phyloP scores from a whole-genome alignment of 345 rosid species.

The Punica granatum region DNA sequence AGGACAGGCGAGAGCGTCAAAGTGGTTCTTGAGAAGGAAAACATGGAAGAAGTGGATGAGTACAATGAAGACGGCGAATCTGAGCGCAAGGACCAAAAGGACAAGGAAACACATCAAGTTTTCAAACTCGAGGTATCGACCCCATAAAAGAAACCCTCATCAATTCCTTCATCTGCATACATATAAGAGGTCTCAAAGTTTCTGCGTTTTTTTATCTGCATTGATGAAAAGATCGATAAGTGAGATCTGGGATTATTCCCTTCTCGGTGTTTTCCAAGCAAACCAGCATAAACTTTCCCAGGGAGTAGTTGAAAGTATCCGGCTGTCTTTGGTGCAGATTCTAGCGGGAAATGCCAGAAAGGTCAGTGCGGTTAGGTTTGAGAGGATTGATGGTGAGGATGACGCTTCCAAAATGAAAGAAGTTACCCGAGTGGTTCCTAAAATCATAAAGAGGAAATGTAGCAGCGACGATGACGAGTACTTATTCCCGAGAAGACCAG shows the following conservation, averaged over 20 bases:
- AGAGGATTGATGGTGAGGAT: constrained; percentile 49
- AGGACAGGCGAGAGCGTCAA: constrained; percentile 87
- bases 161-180: background rate
- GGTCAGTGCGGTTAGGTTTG: constrained; percentile 87
- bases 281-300: background rate
- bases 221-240: background rate
- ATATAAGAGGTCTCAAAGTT: background rate
- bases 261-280: background rate
- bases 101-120: constrained; percentile 61
- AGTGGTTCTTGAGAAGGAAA: constrained; percentile 73
- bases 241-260: background rate
- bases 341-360: constrained; percentile 96
- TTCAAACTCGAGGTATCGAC: constrained; percentile 76
- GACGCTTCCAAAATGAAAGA: constrained; percentile 46
- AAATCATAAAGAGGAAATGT: constrained; percentile 69
- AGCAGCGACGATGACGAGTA: constrained; percentile 57
- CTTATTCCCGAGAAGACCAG: constrained; percentile 25
- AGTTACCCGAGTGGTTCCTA: constrained; percentile 67
- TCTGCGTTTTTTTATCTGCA: background rate
- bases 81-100: constrained; percentile 43
- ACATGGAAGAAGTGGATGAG: constrained; percentile 60
- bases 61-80: constrained; percentile 46
- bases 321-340: constrained; percentile 37
- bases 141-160: background rate
- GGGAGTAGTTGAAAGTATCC: background rate